Conservation (phyloP, 352 stramenopile genomes). For the Pythium insidiosum region DNA sequence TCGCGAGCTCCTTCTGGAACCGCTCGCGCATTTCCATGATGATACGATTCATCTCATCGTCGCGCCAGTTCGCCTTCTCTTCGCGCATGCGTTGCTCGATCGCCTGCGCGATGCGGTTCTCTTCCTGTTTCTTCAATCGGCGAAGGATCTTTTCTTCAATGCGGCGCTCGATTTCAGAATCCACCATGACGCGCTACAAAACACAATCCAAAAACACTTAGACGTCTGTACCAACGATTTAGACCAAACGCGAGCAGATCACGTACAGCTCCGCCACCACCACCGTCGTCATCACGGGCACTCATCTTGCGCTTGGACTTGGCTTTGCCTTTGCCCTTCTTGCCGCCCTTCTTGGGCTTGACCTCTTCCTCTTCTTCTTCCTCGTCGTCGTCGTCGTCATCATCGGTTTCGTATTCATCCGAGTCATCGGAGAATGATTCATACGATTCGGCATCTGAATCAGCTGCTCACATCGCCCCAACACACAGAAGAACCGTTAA, state of each 20-base stretch:
- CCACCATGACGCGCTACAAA: slow-evolving; percentile 34
- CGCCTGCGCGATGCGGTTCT: slow-evolving; percentile 72
- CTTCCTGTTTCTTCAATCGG: slow-evolving; percentile 82
- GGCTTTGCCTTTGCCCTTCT: slow-evolving; percentile 25
- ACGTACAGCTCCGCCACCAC: neutral
- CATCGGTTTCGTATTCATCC: slow-evolving; percentile 28
- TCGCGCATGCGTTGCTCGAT: slow-evolving; percentile 79
- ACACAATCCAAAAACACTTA: neutral
- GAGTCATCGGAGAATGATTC: slow-evolving; percentile 54
- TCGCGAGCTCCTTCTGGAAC: slow-evolving; percentile 77
- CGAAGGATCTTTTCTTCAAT: slow-evolving; percentile 86
- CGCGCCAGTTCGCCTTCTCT: slow-evolving; percentile 81
- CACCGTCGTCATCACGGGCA: slow-evolving; percentile 5
- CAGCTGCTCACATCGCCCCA: slow-evolving; percentile 26
- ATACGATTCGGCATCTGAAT: slow-evolving; percentile 67
- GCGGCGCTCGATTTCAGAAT: slow-evolving; percentile 71
- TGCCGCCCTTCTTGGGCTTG: slow-evolving; percentile 42
- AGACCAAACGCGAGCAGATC: neutral
- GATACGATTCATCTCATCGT: slow-evolving; percentile 88
- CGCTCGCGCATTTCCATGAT: slow-evolving; percentile 85
- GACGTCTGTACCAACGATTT: no score
- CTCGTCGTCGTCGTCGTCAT: slow-evolving; percentile 17
- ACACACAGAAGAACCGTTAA: neutral
- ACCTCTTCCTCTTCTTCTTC: slow-evolving; percentile 59
- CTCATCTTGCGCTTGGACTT: slow-evolving; percentile 15